Conservation (phyloP, 805 yeast species). For the Hemisphaericaspora nanyangensis region DNA sequence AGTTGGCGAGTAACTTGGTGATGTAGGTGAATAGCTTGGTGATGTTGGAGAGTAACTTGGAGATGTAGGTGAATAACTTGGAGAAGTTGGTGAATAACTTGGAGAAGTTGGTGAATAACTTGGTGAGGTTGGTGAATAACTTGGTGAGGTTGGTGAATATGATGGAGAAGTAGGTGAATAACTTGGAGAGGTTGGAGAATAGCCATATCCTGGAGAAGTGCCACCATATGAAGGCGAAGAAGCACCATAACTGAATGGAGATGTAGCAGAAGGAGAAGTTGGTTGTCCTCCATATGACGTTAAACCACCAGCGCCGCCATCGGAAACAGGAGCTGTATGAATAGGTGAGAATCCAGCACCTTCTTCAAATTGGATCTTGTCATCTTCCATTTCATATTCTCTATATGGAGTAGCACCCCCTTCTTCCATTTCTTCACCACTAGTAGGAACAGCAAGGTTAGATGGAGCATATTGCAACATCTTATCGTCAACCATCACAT, state of each 20-base stretch:
- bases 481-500: slow-evolving; percentile 89
- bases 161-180: slow-evolving; percentile 78
- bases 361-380: slow-evolving; percentile 59
- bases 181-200: slow-evolving; percentile 60
- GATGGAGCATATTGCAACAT: slow-evolving; percentile 65
- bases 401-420: slow-evolving; percentile 95
- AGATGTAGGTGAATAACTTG: slow-evolving; percentile 72
- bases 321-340: slow-evolving; percentile 79
- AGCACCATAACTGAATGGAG: slow-evolving; percentile 53
- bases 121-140: slow-evolving; percentile 62
- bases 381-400: slow-evolving; percentile 56
- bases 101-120: slow-evolving; percentile 72
- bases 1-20: slow-evolving; percentile 72
- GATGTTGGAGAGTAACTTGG: slow-evolving; percentile 80
- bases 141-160: slow-evolving; percentile 77
- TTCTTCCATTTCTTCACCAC: slow-evolving; percentile 21
- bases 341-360: slow-evolving; percentile 91
- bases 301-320: slow-evolving; percentile 70
- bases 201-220: slow-evolving; percentile 57
- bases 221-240: slow-evolving; percentile 52
- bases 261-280: slow-evolving; percentile 47
- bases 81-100: slow-evolving; percentile 50
- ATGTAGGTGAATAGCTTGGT: slow-evolving; percentile 67
- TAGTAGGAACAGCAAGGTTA: slow-evolving; percentile 38
- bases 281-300: slow-evolving; percentile 81